phyloP scores from a whole-genome alignment of 345 rosid species.

The Salix suchowensis region DNA sequence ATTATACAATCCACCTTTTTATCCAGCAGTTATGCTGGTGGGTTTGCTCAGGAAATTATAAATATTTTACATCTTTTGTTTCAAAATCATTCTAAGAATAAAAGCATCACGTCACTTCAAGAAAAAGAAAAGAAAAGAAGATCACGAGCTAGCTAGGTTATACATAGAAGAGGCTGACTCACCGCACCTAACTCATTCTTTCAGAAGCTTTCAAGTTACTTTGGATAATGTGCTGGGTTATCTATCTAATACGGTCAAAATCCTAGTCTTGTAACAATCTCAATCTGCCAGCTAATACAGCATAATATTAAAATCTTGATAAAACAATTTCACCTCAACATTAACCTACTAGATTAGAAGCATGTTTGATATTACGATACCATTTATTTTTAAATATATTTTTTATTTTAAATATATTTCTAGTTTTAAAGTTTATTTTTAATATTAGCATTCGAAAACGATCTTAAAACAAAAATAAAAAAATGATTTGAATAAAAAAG shows the following conservation, averaged over 20 bases:
- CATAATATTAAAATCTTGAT: background rate
- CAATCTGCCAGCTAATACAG: background rate
- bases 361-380: too few relatives aligned
- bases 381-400: too few relatives aligned
- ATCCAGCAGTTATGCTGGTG: constrained; percentile 12
- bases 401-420: too few relatives aligned
- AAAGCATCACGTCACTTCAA: background rate
- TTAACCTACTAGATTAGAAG: too few relatives aligned
- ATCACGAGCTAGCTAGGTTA: background rate
- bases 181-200: background rate
- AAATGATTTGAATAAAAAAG: too few relatives aligned
- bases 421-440: too few relatives aligned
- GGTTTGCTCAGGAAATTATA: background rate
- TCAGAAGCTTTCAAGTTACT: background rate
- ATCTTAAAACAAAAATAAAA: too few relatives aligned
- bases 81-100: background rate
- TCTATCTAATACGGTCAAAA: background rate
- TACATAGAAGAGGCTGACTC: background rate
- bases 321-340: background rate
- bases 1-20: background rate
- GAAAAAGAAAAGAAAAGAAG: background rate
- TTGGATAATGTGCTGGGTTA: background rate
- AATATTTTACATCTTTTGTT: background rate
- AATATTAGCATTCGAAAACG: too few relatives aligned
- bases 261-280: background rate